A percentile compares a stretch with the other conserved stretches of the same genome.
Evolutionary conservation across 1,284 basidiomycete genomes (phyloP).

Genomic region (Cutaneotrichosporon sp.): DNA sequence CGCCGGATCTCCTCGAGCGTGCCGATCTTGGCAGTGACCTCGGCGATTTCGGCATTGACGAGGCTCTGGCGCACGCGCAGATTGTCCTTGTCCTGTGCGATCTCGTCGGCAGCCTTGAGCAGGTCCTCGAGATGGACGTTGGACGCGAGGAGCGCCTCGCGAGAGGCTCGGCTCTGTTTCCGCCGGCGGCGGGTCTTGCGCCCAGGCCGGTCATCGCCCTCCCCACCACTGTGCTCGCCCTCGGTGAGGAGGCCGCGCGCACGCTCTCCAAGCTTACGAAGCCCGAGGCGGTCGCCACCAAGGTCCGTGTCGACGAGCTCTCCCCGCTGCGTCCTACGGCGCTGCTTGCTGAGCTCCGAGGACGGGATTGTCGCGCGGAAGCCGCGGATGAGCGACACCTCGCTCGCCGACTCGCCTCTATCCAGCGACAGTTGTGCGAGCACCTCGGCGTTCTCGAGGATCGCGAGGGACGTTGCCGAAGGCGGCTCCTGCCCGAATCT

Average conservation of each 20-base stretch:
- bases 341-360: constrained; percentile 69
- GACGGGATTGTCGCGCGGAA: constrained; percentile 90
- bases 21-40: constrained; percentile 84
- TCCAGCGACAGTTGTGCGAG: constrained; percentile 66
- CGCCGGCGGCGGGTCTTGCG: constrained; percentile 59
- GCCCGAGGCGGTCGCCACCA: constrained; percentile 65
- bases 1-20: constrained; percentile 76
- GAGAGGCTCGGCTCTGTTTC: constrained; percentile 65
- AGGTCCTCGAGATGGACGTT: constrained; percentile 78
- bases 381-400: constrained; percentile 66
- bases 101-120: constrained; percentile 75
- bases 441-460: constrained; percentile 76
- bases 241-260: constrained; percentile 67
- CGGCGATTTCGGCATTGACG: constrained; percentile 77
- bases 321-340: constrained; percentile 69
- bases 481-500: constrained; percentile 53
- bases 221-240: constrained; percentile 19
- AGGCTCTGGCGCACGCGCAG: constrained; percentile 78
- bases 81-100: constrained; percentile 83
- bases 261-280: constrained; percentile 73
- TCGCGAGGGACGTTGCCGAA: constrained; percentile 77
- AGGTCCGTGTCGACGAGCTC: constrained; percentile 60
- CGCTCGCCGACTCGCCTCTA: constrained; percentile 53
- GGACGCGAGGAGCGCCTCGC: constrained; percentile 62
- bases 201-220: constrained; percentile 43